Conservation (phyloP, 352 stramenopile genomes). For the Globisporangium splendens region DNA sequence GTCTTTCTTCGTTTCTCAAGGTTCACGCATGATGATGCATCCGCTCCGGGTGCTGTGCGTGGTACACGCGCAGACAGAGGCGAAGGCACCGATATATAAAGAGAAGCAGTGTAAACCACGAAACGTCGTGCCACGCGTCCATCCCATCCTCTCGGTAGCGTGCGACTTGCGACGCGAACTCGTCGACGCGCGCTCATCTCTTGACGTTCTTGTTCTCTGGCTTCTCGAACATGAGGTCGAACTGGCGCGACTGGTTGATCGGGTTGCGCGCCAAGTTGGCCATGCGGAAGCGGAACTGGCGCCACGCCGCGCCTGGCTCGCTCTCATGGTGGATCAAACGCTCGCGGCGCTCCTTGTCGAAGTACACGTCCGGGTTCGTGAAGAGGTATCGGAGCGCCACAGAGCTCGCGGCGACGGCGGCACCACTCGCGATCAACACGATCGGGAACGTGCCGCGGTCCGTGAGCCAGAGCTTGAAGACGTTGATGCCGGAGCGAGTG, state of each 20-base stretch:
- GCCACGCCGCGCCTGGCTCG: slow-evolving; percentile 38
- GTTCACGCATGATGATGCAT: too few species aligned
- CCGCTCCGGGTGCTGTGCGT: background rate
- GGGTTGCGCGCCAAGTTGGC: slow-evolving; percentile 62
- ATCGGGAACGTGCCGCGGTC: slow-evolving; percentile 61
- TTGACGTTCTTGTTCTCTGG: slow-evolving; percentile 51
- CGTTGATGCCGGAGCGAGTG: slow-evolving; percentile 29
- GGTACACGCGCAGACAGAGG: slow-evolving; percentile 12
- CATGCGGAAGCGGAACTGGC: slow-evolving; percentile 63
- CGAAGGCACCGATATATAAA: slow-evolving; percentile 12
- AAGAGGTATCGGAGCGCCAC: slow-evolving; percentile 45
- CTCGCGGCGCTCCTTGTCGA: slow-evolving; percentile 60
- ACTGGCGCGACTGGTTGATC: slow-evolving; percentile 73
- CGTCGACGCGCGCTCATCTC: slow-evolving; percentile 29
- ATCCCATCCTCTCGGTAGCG: background rate
- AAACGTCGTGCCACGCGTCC: slow-evolving; percentile 1
- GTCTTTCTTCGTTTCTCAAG: too few species aligned
- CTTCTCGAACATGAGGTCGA: slow-evolving; percentile 53
- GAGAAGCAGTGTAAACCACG: slow-evolving; percentile 6
- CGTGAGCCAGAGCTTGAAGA: slow-evolving; percentile 57
- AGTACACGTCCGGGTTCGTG: slow-evolving; percentile 58
- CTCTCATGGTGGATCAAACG: slow-evolving; percentile 42
- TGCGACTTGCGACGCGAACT: background rate
- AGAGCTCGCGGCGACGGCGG: slow-evolving; percentile 26
- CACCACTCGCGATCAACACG: slow-evolving; percentile 38